These are phyloP conservation scores for Corniculantispora saksenae DNA, from an alignment of 2,329 filamentous ascomycete species.

Conservation along the genomic window DNA sequence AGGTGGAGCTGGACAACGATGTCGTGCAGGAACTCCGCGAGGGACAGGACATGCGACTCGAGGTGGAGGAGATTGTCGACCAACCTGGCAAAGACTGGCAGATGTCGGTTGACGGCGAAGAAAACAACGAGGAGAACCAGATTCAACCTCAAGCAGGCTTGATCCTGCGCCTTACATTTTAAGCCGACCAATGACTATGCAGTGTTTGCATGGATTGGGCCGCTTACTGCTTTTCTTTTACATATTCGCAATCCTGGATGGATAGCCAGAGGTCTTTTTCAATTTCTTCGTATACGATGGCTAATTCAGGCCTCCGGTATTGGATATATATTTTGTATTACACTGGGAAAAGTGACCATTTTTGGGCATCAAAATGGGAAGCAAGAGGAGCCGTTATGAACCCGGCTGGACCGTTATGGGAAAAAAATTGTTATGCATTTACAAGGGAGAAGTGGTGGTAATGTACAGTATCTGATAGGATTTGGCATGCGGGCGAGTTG, in stretches of 20 bases:
- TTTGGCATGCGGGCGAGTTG: not conserved
- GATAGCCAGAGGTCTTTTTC: not conserved
- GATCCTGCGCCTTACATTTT: constrained; percentile 25
- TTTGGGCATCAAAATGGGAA: constrained; percentile 1
- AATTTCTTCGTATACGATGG: not conserved
- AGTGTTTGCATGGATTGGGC: not conserved
- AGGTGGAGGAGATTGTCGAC: constrained; percentile 55
- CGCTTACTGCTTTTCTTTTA: not conserved
- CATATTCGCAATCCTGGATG: constrained; percentile 5
- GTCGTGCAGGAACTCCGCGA: constrained; percentile 81
- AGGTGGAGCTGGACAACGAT: constrained; percentile 88
- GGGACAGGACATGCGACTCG: constrained; percentile 86
- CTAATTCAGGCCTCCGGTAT: not conserved
- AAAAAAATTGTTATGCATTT: constrained; percentile 11
- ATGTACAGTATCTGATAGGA: constrained; percentile 4
- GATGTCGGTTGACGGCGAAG: constrained; percentile 57
- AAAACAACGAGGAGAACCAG: constrained; percentile 34
- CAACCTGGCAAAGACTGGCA: constrained; percentile 59
- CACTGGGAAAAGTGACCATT: constrained; percentile 2
- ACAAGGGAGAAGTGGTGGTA: not conserved
- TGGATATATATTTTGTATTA: constrained; percentile 15
- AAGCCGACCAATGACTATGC: not conserved
- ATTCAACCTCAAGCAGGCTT: constrained; percentile 20
- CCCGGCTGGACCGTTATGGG: constrained; percentile 16
- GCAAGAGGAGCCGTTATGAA: constrained; percentile 18